Evolutionary conservation across 1,284 basidiomycete species (phyloP), one percentile per base, ranked within the genome.

Genomic region (Blastosporella zonata): DNA sequence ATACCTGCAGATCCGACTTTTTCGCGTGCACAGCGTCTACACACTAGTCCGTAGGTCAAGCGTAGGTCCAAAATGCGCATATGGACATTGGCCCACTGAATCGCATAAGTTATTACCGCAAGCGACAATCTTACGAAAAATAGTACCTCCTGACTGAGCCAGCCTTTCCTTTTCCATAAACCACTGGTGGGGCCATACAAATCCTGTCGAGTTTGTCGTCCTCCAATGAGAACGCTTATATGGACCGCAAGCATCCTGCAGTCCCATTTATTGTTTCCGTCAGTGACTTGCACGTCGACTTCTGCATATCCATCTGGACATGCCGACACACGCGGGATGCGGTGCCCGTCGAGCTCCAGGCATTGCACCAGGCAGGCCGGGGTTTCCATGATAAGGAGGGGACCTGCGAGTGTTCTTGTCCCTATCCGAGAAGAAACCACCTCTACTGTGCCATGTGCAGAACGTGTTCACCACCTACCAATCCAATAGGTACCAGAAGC

Each of bases 391-490:
- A 37, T 12, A 37, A 17, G 20, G 20, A 9, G 12, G 10, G 10
- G 9, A 9, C 25, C 25, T 27, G 6, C 15, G 9, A 21, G 10
- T 15, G n/a, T 37, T 20, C 20, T 37, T 18, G n/a, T 36, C 6
- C 17, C 17, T 20, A 12, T 22, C 36, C 9, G 15, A 21, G 8
- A 49, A 34, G 20, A 33, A 49, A 12, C 3, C 22, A 18, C 47
- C 47, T 22, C 40, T 34, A 3, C 10, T 25, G 17, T 45, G 28
- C 52, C 52, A 54, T 4, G 43, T 49, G 28, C 52, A 54, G 39
- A 54, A 54, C 18, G 46, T 45, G 15, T 21, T 38, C 21, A 51
- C 52, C 52, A 54, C 13, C 52, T 49, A 13, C 49, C 50, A 38
- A 54, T 35, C 42, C 29, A 47, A 22, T 36, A 25, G 6, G 31